phyloP scores from a whole-genome alignment of 2,329 filamentous ascomycete species.

The Aspergillus sp. region DNA sequence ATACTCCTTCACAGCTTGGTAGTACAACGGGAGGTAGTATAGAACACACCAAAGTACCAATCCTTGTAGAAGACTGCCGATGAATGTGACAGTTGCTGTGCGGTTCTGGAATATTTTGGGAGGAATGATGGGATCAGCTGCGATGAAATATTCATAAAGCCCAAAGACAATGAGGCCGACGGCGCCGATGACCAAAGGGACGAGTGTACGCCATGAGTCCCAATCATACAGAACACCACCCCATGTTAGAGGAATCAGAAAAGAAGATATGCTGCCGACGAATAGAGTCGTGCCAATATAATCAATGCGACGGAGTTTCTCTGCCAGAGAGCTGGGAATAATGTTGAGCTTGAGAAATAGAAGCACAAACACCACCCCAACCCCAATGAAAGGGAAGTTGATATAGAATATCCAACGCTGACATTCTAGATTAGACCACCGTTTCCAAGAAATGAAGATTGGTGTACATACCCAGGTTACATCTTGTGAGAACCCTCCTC shows the following conservation, averaged over 20 bases:
- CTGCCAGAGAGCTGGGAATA: constrained; percentile 41
- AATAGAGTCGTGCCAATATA: constrained; percentile 61
- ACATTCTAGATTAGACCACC: background rate
- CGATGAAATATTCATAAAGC: constrained; percentile 50
- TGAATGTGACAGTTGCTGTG: constrained; percentile 45
- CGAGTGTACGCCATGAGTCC: constrained; percentile 57
- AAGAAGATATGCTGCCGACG: constrained; percentile 52
- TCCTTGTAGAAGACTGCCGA: constrained; percentile 55
- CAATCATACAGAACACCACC: constrained; percentile 64
- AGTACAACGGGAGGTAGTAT: constrained; percentile 50
- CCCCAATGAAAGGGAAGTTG: constrained; percentile 30
- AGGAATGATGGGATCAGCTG: constrained; percentile 48
- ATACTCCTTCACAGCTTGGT: constrained; percentile 47
- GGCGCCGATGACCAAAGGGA: constrained; percentile 56
- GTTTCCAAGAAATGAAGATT: background rate
- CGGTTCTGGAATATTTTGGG: constrained; percentile 43
- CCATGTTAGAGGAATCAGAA: constrained; percentile 60
- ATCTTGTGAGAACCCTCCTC: constrained; percentile 37
- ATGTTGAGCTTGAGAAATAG: constrained; percentile 52
- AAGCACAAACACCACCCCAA: constrained; percentile 36
- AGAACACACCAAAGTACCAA: constrained; percentile 45
- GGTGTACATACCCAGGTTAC: constrained; percentile 30
- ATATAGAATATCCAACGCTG: constrained; percentile 36
- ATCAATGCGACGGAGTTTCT: constrained; percentile 55
- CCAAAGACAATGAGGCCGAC: constrained; percentile 49